Conservation (phyloP, 805 yeast species). For the Candida sithepensis region DNA sequence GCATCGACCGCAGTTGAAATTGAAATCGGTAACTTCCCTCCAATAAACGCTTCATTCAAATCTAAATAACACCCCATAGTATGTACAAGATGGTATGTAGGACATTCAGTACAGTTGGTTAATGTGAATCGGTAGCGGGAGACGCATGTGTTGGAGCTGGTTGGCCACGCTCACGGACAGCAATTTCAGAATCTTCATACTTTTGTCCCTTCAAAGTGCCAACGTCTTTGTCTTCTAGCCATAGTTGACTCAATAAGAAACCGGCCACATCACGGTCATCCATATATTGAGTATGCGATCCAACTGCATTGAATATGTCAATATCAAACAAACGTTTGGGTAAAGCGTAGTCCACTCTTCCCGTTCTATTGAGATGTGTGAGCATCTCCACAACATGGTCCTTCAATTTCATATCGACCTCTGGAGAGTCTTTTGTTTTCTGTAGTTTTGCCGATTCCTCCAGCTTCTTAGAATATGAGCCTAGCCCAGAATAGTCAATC, state of each 20-base stretch:
- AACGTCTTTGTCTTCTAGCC: constrained; percentile 10
- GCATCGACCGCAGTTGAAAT: no score
- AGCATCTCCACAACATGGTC: constrained; percentile 34
- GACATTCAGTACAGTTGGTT: no score
- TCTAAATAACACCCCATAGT: no score
- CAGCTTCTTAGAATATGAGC: constrained; percentile 3
- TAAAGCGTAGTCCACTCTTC: constrained; percentile 77
- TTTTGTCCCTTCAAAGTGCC: not conserved
- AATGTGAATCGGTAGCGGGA: not conserved
- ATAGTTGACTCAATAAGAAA: constrained; percentile 63
- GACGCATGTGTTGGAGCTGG: not conserved
- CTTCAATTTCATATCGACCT: constrained; percentile 21
- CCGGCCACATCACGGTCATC: constrained; percentile 84
- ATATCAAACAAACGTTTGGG: constrained; percentile 79
- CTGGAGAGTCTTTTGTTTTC: constrained; percentile 5
- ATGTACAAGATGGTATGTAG: no score
- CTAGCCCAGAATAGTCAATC: constrained; percentile 14
- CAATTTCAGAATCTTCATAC: not conserved
- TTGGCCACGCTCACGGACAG: not conserved
- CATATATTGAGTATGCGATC: constrained; percentile 86
- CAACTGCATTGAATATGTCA: constrained; percentile 73
- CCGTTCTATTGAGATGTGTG: constrained; percentile 56
- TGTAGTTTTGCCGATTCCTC: not conserved
- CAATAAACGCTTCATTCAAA: no score
- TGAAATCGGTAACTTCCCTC: no score